Percentiles rank a stretch among this genome's conserved stretches.
phyloP scores from a whole-genome alignment of 495 filamentous ascomycete genomes.

The Daldinia bambusicola region DNA sequence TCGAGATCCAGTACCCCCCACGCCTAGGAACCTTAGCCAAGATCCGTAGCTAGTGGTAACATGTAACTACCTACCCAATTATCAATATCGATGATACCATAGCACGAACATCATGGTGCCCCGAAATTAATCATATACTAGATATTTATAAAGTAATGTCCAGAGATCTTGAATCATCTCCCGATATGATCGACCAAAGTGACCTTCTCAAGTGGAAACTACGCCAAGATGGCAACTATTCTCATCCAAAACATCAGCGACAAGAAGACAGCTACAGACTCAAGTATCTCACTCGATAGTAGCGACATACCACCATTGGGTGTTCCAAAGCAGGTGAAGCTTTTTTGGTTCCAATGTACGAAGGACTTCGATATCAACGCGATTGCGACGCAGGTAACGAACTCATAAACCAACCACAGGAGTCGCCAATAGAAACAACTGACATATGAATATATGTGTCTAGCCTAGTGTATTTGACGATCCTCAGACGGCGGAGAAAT shows the following conservation, averaged over 20 bases:
- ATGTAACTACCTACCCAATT: slow-evolving; percentile 33
- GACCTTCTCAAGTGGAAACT: neutral
- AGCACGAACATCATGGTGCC: slow-evolving; percentile 1
- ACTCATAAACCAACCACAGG: neutral
- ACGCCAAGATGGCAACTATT: slow-evolving; percentile 31
- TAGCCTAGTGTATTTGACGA: slow-evolving; percentile 56
- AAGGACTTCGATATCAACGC: slow-evolving; percentile 60
- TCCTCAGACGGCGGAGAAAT: slow-evolving; percentile 60
- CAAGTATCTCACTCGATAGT: slow-evolving; percentile 32
- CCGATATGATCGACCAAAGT: neutral
- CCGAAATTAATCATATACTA: neutral
- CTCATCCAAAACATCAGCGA: slow-evolving; percentile 22
- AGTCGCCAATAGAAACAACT: neutral
- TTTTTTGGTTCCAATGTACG: slow-evolving; percentile 58
- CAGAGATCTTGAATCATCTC: neutral
- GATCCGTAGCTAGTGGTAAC: neutral
- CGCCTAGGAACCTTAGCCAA: slow-evolving; percentile 8
- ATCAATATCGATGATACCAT: slow-evolving; percentile 38
- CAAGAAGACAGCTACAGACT: slow-evolving; percentile 34
- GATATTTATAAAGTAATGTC: slow-evolving; percentile 19
- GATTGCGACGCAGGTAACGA: slow-evolving; percentile 64
- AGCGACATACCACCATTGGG: slow-evolving; percentile 51
- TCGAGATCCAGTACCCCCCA: slow-evolving; percentile 27
- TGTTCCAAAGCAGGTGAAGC: slow-evolving; percentile 49
- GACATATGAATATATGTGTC: neutral